phyloP scores from a whole-genome alignment of 768 basidiomycete genomes.

The Lyophyllum atratum region DNA sequence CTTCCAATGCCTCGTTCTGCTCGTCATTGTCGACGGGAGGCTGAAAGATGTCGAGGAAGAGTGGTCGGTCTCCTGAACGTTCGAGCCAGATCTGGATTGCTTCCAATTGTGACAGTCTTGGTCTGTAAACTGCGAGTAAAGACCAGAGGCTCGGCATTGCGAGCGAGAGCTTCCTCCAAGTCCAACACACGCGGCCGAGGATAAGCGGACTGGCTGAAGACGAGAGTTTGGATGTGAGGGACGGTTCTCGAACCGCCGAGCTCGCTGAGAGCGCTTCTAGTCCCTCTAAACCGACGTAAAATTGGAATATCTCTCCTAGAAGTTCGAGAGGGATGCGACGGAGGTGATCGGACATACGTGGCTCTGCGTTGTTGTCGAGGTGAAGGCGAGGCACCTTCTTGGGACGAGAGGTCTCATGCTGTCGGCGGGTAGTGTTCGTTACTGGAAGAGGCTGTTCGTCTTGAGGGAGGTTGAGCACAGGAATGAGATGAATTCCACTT shows the following conservation, averaged over 20 bases:
- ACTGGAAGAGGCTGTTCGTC: background rate
- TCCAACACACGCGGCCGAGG: constrained; percentile 1
- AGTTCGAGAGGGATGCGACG: background rate
- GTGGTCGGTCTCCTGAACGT: background rate
- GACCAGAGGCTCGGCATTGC: constrained; percentile 1
- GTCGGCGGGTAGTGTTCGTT: background rate
- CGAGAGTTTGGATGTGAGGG: constrained; percentile 1
- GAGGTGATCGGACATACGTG: background rate
- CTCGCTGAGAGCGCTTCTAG: background rate
- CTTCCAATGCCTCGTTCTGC: background rate
- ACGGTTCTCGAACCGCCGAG: background rate
- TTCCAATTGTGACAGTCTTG: background rate
- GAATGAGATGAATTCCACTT: background rate
- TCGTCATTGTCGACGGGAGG: background rate
- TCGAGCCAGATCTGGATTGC: constrained; percentile 7
- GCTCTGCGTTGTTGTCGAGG: background rate
- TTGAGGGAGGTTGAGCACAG: no score
- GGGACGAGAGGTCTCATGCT: background rate
- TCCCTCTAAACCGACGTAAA: background rate
- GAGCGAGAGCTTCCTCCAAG: background rate
- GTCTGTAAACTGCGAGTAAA: constrained; percentile 9
- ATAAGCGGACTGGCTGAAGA: constrained; percentile 4
- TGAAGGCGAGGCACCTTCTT: background rate
- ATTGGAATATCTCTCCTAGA: background rate
- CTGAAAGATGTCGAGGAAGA: background rate